A percentile compares a stretch with the other conserved stretches of the same genome.
Evolutionary conservation across 1,139 yeast genomes (phyloP).

Genomic region (Ogataea hybrid): DNA sequence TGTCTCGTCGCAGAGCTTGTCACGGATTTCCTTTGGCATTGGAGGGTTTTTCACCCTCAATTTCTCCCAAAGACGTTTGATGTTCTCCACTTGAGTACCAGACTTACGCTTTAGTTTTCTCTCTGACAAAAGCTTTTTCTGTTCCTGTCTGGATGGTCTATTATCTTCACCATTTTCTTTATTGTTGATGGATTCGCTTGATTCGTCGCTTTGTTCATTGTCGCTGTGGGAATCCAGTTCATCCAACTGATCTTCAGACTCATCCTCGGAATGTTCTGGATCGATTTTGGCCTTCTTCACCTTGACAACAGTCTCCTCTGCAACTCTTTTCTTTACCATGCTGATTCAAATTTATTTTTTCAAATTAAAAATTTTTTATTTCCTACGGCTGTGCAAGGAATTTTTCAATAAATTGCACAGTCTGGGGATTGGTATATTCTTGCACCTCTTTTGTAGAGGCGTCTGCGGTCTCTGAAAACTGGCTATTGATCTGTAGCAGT

Average conservation of each 20-base stretch:
- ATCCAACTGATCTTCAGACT: constrained; percentile 16
- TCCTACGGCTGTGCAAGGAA: constrained; percentile 16
- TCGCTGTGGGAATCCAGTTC: constrained; percentile 26
- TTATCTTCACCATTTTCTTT: constrained; percentile 26
- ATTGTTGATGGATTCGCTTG: constrained; percentile 29
- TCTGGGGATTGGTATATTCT: constrained; percentile 29
- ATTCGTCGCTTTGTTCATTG: constrained; percentile 30
- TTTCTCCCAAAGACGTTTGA: constrained; percentile 89
- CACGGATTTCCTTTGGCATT: constrained; percentile 73
- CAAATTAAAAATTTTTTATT: constrained; percentile 11
- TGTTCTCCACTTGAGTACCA: constrained; percentile 80
- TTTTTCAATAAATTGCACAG: constrained; percentile 18
- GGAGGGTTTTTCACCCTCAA: constrained; percentile 85
- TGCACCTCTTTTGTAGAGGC: constrained; percentile 13
- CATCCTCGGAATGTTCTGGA: constrained; percentile 18
- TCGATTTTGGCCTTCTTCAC: constrained; percentile 22
- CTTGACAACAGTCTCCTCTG: constrained; percentile 4
- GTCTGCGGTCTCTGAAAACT: constrained; percentile 26
- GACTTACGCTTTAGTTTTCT: constrained; percentile 85
- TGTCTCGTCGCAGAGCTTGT: constrained; percentile 75
- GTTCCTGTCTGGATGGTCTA: constrained; percentile 78
- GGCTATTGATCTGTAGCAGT: constrained; percentile 18
- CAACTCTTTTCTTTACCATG: constrained; percentile 9
- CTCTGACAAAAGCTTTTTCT: constrained; percentile 72
- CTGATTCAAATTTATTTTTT: constrained; percentile 6